A percentile compares a stretch with the other conserved stretches of the same genome.
These are phyloP conservation scores for Moesziomyces antarcticus DNA, from an alignment of 1,284 basidiomycete genomes.

Conservation along the genomic window DNA sequence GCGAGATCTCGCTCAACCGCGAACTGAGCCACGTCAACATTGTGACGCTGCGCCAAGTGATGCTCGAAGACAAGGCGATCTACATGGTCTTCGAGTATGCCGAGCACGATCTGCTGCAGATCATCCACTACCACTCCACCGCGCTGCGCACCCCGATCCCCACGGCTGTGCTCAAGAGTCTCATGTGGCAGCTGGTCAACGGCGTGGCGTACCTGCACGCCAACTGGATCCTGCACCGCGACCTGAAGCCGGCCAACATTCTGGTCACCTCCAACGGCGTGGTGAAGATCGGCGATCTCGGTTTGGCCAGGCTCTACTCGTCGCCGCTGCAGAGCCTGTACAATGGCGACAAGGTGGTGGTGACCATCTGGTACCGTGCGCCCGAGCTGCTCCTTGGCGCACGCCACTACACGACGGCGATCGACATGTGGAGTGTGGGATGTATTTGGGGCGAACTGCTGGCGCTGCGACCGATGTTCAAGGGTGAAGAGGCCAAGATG, in stretches of 20 bases:
- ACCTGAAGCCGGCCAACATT: constrained; percentile 98
- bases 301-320: constrained; percentile 87
- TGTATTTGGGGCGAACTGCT: constrained; percentile 97
- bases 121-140: constrained; percentile 96
- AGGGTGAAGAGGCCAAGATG: constrained; percentile 97
- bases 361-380: constrained; percentile 98
- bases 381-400: constrained; percentile 94
- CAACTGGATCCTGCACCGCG: constrained; percentile 92
- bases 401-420: constrained; percentile 94
- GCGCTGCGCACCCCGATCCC: constrained; percentile 82
- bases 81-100: constrained; percentile 97
- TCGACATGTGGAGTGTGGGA: constrained; percentile 98
- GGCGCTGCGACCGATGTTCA: constrained; percentile 94
- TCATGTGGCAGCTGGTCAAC: constrained; percentile 94
- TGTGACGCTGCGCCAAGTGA: constrained; percentile 89
- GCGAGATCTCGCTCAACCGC: constrained; percentile 96
- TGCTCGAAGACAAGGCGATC: constrained; percentile 90
- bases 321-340: constrained; percentile 84
- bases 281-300: constrained; percentile 97
- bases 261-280: constrained; percentile 87
- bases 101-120: constrained; percentile 89
- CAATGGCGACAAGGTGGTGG: constrained; percentile 92
- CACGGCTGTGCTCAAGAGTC: constrained; percentile 83
- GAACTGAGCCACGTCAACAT: constrained; percentile 94
- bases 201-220: constrained; percentile 95